Percentiles rank a stretch among this genome's conserved stretches.
Evolutionary conservation across 2,329 filamentous ascomycete genomes (phyloP).

Genomic region (Trichoderma sp.): DNA sequence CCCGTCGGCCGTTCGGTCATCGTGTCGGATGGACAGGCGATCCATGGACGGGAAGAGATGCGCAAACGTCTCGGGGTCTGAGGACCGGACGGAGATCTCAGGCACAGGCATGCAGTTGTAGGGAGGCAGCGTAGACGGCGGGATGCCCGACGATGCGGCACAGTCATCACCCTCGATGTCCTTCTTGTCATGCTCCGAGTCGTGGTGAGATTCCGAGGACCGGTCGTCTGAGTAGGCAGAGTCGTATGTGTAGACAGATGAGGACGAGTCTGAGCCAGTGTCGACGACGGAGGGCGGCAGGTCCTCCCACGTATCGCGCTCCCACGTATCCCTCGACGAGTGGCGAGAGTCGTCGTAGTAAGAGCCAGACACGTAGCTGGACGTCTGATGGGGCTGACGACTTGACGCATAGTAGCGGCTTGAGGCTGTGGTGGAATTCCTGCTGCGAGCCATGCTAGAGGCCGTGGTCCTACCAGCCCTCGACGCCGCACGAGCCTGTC

Average conservation of each 20-base stretch:
- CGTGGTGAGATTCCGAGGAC: conserved; percentile 32
- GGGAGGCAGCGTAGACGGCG: conserved; percentile 53
- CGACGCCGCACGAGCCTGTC: conserved; percentile 24
- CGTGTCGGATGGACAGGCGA: conserved; percentile 80
- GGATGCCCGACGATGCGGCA: conserved; percentile 45
- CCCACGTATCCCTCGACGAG: conserved; percentile 28
- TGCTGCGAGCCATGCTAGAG: conserved; percentile 27
- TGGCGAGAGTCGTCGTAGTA: conserved; percentile 24
- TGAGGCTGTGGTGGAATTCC: conserved; percentile 23
- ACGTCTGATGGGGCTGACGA: conserved; percentile 24
- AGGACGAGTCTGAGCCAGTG: conserved; percentile 36
- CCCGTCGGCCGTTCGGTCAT: conserved; percentile 85
- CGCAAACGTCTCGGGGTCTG: conserved; percentile 80
- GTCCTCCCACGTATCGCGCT: conserved; percentile 29
- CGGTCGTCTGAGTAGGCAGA: conserved; percentile 60
- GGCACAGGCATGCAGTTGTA: conserved; percentile 62
- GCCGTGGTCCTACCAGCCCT: conserved; percentile 19
- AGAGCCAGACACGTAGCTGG: conserved; percentile 27
- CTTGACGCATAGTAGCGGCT: conserved; percentile 25
- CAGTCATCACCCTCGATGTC: conserved; percentile 30
- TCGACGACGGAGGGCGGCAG: conserved; percentile 27
- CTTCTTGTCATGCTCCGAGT: conserved; percentile 36
- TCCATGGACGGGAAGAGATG: conserved; percentile 84
- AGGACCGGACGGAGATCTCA: conserved; percentile 65
- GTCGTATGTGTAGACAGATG: conserved; percentile 77